These are phyloP conservation scores for Eutrema yunnanense DNA, from an alignment of 345 rosid genomes.

Conservation along the genomic window DNA sequence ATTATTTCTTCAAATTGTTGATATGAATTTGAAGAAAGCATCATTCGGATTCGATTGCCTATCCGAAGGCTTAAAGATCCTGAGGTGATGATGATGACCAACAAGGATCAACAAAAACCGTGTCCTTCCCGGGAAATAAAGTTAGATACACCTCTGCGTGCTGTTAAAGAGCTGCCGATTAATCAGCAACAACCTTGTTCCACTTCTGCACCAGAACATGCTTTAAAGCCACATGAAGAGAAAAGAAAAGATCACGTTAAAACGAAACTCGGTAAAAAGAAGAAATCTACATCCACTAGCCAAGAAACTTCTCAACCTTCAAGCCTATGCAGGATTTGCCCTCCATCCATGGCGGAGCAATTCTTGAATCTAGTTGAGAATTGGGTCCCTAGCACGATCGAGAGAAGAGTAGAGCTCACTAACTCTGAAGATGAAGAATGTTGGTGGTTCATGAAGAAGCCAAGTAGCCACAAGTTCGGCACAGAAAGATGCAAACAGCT, in stretches of 20 bases:
- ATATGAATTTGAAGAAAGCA: conserved; percentile 49
- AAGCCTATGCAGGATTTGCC: conserved; percentile 28
- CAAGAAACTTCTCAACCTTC: background rate
- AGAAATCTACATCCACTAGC: background rate
- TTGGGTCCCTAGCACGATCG: conserved; percentile 41
- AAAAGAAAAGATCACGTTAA: background rate
- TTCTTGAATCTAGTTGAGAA: conserved; percentile 40
- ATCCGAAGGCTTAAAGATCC: conserved; percentile 40
- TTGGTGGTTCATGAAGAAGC: conserved; percentile 31
- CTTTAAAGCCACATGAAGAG: conserved; percentile 9
- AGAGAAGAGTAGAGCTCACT: conserved; percentile 1
- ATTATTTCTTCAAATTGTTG: conserved; percentile 40
- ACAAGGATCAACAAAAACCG: conserved; percentile 36
- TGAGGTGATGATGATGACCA: conserved; percentile 29
- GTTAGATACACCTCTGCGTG: conserved; percentile 13
- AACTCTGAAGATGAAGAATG: conserved; percentile 43
- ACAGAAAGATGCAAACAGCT: conserved; percentile 20
- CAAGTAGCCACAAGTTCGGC: conserved; percentile 7
- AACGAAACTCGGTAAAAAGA: conserved; percentile 8
- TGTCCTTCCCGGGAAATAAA: conserved; percentile 30
- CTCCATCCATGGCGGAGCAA: conserved; percentile 29
- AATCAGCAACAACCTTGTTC: conserved; percentile 28
- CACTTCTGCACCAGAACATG: conserved; percentile 20
- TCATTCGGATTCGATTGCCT: conserved; percentile 67
- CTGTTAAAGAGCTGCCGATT: conserved; percentile 22